Evolutionary conservation across 352 stramenopile genomes (phyloP).

Genomic region (Globisporangium spiculum): DNA sequence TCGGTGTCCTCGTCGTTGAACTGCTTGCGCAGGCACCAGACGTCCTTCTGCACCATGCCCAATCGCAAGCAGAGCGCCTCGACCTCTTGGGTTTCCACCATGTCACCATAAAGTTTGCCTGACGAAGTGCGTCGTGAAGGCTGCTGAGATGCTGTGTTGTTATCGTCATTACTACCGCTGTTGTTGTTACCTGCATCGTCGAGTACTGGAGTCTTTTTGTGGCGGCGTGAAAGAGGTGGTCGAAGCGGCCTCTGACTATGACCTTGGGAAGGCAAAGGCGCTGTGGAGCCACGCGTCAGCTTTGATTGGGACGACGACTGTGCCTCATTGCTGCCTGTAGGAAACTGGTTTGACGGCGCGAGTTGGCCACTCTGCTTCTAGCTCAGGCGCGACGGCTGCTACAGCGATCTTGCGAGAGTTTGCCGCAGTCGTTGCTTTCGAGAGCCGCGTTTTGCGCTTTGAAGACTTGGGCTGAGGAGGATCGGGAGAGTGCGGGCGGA

Average conservation of each 20-base stretch:
- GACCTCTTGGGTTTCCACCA: constrained; percentile 27
- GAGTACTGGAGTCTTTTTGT: background rate
- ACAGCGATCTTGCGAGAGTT: constrained; percentile 8
- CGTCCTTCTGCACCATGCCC: constrained; percentile 30
- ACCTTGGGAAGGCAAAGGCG: background rate
- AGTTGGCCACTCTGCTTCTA: background rate
- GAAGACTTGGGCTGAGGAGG: background rate
- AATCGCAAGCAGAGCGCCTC: constrained; percentile 33
- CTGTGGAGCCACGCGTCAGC: constrained; percentile 4
- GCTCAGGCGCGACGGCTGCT: background rate
- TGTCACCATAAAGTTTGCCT: constrained; percentile 16
- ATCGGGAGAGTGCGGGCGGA: background rate
- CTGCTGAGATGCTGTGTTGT: background rate
- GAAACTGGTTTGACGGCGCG: background rate
- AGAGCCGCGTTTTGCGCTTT: constrained; percentile 2
- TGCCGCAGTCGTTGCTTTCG: background rate
- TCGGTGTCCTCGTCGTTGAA: constrained; percentile 41
- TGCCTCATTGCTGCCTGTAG: background rate
- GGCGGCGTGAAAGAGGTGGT: background rate
- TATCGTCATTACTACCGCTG: background rate
- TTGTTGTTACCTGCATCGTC: background rate
- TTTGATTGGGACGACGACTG: background rate
- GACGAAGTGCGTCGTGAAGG: constrained; percentile 8
- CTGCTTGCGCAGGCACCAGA: constrained; percentile 29
- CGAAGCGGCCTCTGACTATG: background rate